These are phyloP conservation scores for Colletotrichum sp. DNA, from an alignment of 2,329 filamentous ascomycete genomes.

Conservation along the genomic window DNA sequence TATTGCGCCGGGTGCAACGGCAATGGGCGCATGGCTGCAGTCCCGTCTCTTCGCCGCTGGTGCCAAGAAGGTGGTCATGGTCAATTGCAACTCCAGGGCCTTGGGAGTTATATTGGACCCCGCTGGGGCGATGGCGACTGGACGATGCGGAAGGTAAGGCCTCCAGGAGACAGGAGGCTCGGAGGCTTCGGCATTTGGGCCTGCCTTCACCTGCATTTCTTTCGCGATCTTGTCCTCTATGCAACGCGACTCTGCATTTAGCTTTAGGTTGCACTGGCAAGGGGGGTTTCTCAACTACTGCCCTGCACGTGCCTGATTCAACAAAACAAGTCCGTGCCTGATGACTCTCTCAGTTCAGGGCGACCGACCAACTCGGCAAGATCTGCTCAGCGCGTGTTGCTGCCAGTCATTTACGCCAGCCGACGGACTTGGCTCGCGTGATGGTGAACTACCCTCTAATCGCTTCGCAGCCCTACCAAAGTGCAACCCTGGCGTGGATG, in stretches of 20 bases:
- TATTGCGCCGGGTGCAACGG: neutral
- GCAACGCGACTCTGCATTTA: conserved; percentile 3
- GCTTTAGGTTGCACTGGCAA: neutral
- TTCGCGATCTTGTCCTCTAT: neutral
- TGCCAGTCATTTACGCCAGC: neutral
- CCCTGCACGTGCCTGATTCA: conserved; percentile 11
- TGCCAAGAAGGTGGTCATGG: neutral
- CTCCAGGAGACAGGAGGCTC: neutral
- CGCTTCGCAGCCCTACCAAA: neutral
- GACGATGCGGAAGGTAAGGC: neutral
- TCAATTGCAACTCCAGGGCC: neutral
- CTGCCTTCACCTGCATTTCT: neutral
- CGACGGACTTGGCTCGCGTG: conserved; percentile 5
- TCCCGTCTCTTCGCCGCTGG: neutral
- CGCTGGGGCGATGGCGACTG: neutral
- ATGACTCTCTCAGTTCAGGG: neutral
- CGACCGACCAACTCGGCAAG: conserved; percentile 6
- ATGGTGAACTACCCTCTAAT: neutral
- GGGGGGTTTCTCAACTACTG: neutral
- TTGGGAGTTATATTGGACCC: neutral
- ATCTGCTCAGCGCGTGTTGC: conserved; percentile 9
- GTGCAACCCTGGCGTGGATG: neutral
- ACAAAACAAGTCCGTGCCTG: neutral
- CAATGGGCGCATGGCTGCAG: neutral
- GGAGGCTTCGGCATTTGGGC: neutral